Base-by-base conservation (phyloP, 805 yeast species). In the Candida bentonensis region DNA sequence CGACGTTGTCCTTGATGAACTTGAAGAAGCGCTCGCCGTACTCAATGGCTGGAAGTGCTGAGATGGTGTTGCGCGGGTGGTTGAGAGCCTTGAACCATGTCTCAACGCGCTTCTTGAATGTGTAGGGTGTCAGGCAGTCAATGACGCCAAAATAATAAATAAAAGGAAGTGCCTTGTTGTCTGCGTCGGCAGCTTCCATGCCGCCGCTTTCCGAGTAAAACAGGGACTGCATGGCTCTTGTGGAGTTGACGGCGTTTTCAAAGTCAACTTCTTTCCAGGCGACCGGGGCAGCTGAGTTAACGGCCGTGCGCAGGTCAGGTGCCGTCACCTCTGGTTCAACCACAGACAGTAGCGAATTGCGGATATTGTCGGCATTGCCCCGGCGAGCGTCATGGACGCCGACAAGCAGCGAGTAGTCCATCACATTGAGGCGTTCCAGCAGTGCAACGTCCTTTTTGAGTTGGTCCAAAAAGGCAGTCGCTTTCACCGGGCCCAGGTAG, bases 81-180 rank as follows among this genome's bases (percentile, higher is more conserved):
- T 74, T 73, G 22, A 92, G 53, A 15, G 83, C 71, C 59, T 95
- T 74, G 78, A 87, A 82, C 49, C 84, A 74, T 0, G 97, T 89
- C 58, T 92, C 98, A 40, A 87, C 60, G 50, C 74, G 72, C 59
- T 92, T 92, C 51, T 77, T 65, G 21, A 79, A 61, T 15, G 56
- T 57, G 45, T 64, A 63, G 5, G 57, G 76, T 0, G 98, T 92
- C 52, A 92, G 67, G 62, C 95, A 89, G 58, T 92, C 98, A 50
- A 92, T 92, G 30, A 92, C 80, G 5, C 98, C 98, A 53, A 92
- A 65, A 56, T 88, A 92, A 63, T 92, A 92, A 4, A 89, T 74
- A 44, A 80, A 74, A 23, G 75, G 69, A 27, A 74, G 56, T 21
- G 85, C 83, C 41, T 74, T 70, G 56, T 81, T 70, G 25, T 71